These are phyloP conservation scores for Curvularia sp. DNA, from an alignment of 2,329 filamentous ascomycete genomes.

Conservation along the genomic window DNA sequence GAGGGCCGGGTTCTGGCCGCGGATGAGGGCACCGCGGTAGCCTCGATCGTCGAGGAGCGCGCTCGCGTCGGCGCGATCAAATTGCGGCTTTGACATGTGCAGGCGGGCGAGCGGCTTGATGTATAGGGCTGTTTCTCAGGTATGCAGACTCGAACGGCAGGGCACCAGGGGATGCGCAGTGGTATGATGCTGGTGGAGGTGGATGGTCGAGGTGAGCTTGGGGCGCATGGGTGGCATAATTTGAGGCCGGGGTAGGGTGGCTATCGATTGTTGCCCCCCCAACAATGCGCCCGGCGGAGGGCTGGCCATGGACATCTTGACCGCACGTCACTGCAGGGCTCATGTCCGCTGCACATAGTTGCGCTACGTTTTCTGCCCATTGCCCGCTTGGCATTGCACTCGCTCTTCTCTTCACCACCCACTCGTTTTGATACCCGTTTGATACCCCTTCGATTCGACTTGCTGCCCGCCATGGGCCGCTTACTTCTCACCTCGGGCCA, in stretches of 20 bases:
- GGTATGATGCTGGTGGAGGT: background rate
- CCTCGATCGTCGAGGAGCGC: conserved; percentile 88
- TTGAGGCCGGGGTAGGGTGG: conserved; percentile 16
- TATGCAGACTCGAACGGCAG: background rate
- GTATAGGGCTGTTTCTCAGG: background rate
- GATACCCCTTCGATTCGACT: conserved; percentile 25
- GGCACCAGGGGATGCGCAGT: background rate
- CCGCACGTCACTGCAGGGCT: conserved; percentile 39
- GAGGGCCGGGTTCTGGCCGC: conserved; percentile 91
- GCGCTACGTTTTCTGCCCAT: conserved; percentile 27
- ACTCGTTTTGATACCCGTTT: conserved; percentile 17
- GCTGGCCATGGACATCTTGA: conserved; percentile 16
- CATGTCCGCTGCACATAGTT: conserved; percentile 22
- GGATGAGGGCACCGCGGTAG: conserved; percentile 75
- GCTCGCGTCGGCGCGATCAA: conserved; percentile 79
- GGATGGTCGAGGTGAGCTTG: conserved; percentile 9
- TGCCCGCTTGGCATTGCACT: conserved; percentile 20
- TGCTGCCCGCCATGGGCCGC: conserved; percentile 37
- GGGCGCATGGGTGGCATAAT: conserved; percentile 21
- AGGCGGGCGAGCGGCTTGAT: background rate
- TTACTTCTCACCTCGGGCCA: conserved; percentile 73
- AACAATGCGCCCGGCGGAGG: conserved; percentile 22
- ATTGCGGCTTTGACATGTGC: conserved; percentile 49
- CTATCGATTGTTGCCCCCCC: conserved; percentile 42
- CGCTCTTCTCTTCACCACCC: conserved; percentile 15